Conservation (phyloP, 1,139 yeast species). For the Suhomyces bolitotheri region DNA sequence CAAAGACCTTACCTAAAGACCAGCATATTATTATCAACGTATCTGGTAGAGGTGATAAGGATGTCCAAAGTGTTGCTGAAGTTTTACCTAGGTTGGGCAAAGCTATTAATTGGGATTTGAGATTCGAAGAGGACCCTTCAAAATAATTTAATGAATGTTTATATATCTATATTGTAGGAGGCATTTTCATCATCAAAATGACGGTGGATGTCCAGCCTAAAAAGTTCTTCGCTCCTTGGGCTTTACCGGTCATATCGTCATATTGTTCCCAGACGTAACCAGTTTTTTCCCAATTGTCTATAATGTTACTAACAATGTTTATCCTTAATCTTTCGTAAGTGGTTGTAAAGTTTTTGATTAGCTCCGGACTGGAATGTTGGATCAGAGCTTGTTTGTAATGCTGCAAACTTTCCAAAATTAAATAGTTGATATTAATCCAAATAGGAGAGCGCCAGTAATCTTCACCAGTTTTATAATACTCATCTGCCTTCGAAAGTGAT, state of each 20-base stretch:
- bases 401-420: constrained; percentile 68
- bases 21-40: constrained; percentile 83
- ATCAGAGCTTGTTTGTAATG: constrained; percentile 41
- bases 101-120: constrained; percentile 90
- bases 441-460: constrained; percentile 96
- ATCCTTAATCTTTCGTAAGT: constrained; percentile 59
- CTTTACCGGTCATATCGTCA: constrained; percentile 70
- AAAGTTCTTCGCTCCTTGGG: constrained; percentile 85
- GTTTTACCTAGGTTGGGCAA: constrained; percentile 87
- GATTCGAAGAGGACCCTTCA: constrained; percentile 67
- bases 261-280: constrained; percentile 94
- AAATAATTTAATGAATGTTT: constrained; percentile 19
- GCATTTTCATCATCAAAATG: constrained; percentile 80
- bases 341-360: constrained; percentile 34
- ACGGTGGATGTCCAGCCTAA: constrained; percentile 93
- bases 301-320: constrained; percentile 69
- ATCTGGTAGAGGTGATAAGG: constrained; percentile 99
- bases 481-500: constrained; percentile 72
- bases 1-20: constrained; percentile 79
- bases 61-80: constrained; percentile 97
- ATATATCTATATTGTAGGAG: constrained; percentile 39
- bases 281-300: constrained; percentile 64
- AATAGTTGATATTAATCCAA: constrained; percentile 90
- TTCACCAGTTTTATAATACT: constrained; percentile 71
- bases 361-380: constrained; percentile 20